A percentile compares a stretch with the other conserved stretches of the same genome.
Evolutionary conservation across 164 flowering plant species (phyloP).

Genomic region (Vitis vinifera): DNA sequence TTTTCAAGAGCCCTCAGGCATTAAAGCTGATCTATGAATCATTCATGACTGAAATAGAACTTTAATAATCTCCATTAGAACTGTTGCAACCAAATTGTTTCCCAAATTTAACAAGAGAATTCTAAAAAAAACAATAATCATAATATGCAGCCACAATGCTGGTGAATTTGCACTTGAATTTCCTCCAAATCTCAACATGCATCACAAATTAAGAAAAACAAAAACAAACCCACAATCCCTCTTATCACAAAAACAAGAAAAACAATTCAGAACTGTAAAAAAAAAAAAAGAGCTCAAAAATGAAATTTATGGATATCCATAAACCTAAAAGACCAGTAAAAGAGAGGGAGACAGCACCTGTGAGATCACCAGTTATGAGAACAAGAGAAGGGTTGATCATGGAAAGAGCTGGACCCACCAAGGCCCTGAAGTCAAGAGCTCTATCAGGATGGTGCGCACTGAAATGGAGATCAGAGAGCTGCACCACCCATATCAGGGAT

Average conservation of each 20-base stretch:
- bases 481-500: conserved; percentile 82
- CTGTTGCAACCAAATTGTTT: no score
- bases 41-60: no score
- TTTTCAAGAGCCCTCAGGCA: no score
- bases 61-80: no score
- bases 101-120: no score
- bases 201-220: no score
- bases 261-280: background rate
- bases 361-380: conserved; percentile 94
- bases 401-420: conserved; percentile 69
- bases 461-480: conserved; percentile 97
- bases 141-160: no score
- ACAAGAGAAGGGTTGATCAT: conserved; percentile 84
- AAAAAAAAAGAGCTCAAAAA: background rate
- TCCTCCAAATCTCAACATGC: no score
- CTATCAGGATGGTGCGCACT: conserved; percentile 87
- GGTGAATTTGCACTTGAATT: no score
- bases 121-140: no score
- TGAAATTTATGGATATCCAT: conserved; percentile 4
- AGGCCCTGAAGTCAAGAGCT: conserved; percentile 61
- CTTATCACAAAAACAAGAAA: background rate
- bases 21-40: no score
- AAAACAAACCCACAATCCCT: no score
- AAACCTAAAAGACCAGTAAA: background rate
- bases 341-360: conserved; percentile 43